Percentiles rank a stretch among this genome's conserved stretches.
Evolutionary conservation across 108 stramenopile genomes (phyloP).

Genomic region (Epipyxis sp.): DNA sequence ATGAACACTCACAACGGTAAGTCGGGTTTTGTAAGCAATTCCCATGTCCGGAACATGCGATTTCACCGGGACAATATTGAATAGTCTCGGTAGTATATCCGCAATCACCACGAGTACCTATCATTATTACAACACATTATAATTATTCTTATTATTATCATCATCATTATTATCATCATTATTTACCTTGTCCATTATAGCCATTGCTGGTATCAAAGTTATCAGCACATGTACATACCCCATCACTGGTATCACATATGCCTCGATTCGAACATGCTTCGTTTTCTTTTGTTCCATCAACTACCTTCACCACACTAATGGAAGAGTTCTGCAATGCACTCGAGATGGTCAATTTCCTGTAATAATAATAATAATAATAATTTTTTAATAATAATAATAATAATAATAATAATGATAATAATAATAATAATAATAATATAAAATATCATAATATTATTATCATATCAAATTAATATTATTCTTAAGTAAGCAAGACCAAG

Average conservation of each 20-base stretch:
- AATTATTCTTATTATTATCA: too few species aligned
- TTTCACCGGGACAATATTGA: constrained; percentile 38
- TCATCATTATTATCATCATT: too few species aligned
- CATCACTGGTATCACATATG: constrained; percentile 51
- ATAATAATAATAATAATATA: too few species aligned
- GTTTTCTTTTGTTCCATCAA: constrained; percentile 62
- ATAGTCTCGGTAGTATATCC: constrained; percentile 48
- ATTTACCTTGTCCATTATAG: constrained; percentile 60
- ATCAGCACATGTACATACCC: constrained; percentile 51
- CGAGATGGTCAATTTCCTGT: constrained; percentile 48
- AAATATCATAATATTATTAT: too few species aligned
- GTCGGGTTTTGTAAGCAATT: constrained; percentile 53
- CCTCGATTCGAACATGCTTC: constrained; percentile 63
- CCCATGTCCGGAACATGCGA: constrained; percentile 59
- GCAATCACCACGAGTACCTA: constrained; percentile 64
- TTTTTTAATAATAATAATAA: too few species aligned
- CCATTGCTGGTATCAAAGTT: constrained; percentile 65
- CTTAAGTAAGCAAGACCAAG: too few species aligned
- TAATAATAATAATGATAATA: too few species aligned
- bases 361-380: too few species aligned
- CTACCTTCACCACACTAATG: constrained; percentile 23
- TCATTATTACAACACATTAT: too few species aligned
- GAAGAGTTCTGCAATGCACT: background rate
- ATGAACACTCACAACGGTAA: constrained; percentile 65
- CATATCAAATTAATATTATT: too few species aligned